Evolutionary conservation across 208 protist species (phyloP).

Genomic region (Angomonas deanei): DNA sequence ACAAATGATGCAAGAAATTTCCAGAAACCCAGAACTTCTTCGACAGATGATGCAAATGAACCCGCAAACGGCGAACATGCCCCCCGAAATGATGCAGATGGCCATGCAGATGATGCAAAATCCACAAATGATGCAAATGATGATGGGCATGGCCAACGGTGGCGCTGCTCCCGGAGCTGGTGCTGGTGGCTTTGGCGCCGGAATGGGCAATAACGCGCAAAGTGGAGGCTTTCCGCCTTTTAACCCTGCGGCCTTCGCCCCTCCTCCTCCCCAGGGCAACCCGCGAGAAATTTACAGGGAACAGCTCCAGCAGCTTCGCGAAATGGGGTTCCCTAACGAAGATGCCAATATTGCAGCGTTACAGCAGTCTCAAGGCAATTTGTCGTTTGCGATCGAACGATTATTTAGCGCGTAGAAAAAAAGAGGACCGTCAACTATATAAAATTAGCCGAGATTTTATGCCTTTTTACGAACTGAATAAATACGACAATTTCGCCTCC

Average conservation of each 20-base stretch:
- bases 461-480: conserved; percentile 2
- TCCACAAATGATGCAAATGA: conserved; percentile 30
- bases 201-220: too few relatives aligned
- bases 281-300: conserved; percentile 75
- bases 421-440: not conserved
- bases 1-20: conserved; percentile 16
- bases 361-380: conserved; percentile 82
- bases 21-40: conserved; percentile 15
- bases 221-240: not conserved
- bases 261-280: conserved; percentile 47
- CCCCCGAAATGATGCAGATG: not conserved
- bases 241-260: not conserved
- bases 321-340: conserved; percentile 92
- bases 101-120: conserved; percentile 11
- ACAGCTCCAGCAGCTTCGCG: conserved; percentile 84
- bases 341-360: conserved; percentile 88
- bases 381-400: conserved; percentile 86
- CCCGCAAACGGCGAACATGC: not conserved
- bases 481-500: not conserved
- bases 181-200: not conserved
- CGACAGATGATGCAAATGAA: not conserved
- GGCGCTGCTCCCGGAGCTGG: not conserved
- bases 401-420: conserved; percentile 53
- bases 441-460: conserved; percentile 4
- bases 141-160: conserved; percentile 29